Evolutionary conservation across 768 basidiomycete species (phyloP).

Genomic region (Boletus fagicola): DNA sequence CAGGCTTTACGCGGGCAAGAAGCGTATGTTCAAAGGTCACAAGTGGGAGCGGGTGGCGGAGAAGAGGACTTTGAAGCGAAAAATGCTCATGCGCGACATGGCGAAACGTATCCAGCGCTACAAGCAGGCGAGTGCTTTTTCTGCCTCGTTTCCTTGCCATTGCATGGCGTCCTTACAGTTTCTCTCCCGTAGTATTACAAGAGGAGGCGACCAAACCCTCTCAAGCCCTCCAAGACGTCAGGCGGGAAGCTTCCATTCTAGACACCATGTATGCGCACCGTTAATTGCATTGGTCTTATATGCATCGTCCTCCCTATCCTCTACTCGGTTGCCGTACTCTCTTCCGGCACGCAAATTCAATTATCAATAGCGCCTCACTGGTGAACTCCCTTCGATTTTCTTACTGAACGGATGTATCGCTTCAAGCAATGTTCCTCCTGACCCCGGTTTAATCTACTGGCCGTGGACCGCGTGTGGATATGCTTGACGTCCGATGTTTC

Average conservation of each 20-base stretch:
- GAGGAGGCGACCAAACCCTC: slow-evolving; percentile 52
- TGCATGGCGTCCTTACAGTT: background rate
- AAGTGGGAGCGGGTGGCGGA: slow-evolving; percentile 69
- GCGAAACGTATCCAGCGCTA: slow-evolving; percentile 59
- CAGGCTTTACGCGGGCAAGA: slow-evolving; percentile 71
- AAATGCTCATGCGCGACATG: slow-evolving; percentile 69
- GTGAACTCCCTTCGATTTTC: background rate
- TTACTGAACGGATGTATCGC: background rate
- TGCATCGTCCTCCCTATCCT: background rate
- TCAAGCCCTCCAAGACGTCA: slow-evolving; percentile 53
- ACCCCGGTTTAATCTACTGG: background rate
- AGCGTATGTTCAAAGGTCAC: slow-evolving; percentile 93
- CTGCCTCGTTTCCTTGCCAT: background rate
- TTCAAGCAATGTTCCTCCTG: background rate
- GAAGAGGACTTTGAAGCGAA: slow-evolving; percentile 45
- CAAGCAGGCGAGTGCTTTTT: slow-evolving; percentile 51
- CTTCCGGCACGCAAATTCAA: background rate
- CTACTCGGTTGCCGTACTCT: background rate
- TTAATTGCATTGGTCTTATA: slow-evolving; percentile 1
- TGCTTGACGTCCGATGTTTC: background rate
- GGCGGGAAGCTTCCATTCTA: slow-evolving; percentile 58
- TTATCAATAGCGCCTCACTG: background rate
- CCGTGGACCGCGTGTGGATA: background rate
- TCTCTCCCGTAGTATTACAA: slow-evolving; percentile 26
- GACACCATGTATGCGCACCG: slow-evolving; percentile 14